phyloP scores from a whole-genome alignment of 495 filamentous ascomycete genomes.

The Pyrenula massariospora region DNA sequence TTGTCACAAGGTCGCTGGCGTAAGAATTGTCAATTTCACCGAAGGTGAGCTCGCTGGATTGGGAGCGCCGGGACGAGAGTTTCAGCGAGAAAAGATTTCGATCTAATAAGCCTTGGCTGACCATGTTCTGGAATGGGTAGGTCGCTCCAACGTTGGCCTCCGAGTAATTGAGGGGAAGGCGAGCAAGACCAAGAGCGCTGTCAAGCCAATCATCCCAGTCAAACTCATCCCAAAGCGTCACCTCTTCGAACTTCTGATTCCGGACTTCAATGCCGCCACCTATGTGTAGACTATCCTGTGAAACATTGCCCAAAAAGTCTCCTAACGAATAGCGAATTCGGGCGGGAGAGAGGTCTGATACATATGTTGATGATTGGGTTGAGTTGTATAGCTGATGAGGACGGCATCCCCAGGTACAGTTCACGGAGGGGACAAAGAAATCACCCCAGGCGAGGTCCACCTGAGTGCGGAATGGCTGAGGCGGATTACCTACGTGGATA shows the following conservation, averaged over 20 bases:
- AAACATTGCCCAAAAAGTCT: not conserved
- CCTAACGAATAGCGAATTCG: not conserved
- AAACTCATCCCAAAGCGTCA: not conserved
- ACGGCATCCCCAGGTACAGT: not conserved
- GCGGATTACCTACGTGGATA: not conserved
- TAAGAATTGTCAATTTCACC: not conserved
- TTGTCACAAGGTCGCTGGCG: not conserved
- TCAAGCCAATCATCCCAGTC: not conserved
- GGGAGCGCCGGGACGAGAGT: not conserved
- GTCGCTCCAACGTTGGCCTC: not conserved
- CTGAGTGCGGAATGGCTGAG: not conserved
- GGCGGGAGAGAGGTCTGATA: not conserved
- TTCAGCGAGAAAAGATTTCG: not conserved
- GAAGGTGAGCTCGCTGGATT: not conserved
- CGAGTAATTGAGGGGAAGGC: not conserved
- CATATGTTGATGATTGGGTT: not conserved
- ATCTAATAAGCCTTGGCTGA: not conserved
- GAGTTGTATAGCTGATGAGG: not conserved
- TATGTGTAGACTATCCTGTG: not conserved
- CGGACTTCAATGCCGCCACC: not conserved
- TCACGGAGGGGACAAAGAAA: not conserved
- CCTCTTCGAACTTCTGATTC: not conserved
- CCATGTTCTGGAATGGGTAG: not conserved
- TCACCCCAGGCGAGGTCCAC: not conserved
- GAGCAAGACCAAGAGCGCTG: not conserved